Evolutionary conservation across 2,329 filamentous ascomycete species (phyloP).

Genomic region (Talaromyces islandicus): DNA sequence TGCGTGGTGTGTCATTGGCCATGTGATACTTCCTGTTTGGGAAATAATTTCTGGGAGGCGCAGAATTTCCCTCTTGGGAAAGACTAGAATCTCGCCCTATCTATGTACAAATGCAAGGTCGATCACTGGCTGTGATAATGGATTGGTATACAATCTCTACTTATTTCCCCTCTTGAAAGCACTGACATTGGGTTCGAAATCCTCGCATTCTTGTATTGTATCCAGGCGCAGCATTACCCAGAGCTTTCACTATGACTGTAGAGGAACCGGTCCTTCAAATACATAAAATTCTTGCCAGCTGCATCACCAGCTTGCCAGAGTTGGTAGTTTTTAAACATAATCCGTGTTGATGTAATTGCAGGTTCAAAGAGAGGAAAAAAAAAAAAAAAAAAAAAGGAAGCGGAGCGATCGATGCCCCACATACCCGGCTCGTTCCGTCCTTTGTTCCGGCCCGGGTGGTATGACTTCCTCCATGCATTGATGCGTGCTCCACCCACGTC

Average conservation of each 20-base stretch:
- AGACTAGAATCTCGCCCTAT: not conserved
- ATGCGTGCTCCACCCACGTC: not conserved
- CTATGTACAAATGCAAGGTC: not conserved
- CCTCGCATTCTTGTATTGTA: not conserved
- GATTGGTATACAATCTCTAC: not conserved
- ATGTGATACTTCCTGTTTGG: not conserved
- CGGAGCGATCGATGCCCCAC: not conserved
- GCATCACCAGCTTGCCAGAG: not conserved
- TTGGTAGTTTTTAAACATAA: not conserved
- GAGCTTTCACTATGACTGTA: not conserved
- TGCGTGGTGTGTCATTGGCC: not conserved
- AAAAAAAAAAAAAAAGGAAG: not conserved
- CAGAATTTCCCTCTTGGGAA: not conserved
- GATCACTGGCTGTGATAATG: not conserved
- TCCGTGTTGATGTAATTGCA: not conserved
- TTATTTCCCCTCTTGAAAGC: no score
- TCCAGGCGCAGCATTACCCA: not conserved
- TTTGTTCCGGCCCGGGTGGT: not conserved
- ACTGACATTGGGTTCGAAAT: no score
- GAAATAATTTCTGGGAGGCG: not conserved
- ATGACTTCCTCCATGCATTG: not conserved
- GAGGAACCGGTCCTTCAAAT: not conserved
- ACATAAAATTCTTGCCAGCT: not conserved
- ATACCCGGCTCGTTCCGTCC: slow-evolving; percentile 1
- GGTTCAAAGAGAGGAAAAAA: not conserved